These are phyloP conservation scores for Porcisia deanei DNA, from an alignment of 208 protist genomes.

Conservation along the genomic window DNA sequence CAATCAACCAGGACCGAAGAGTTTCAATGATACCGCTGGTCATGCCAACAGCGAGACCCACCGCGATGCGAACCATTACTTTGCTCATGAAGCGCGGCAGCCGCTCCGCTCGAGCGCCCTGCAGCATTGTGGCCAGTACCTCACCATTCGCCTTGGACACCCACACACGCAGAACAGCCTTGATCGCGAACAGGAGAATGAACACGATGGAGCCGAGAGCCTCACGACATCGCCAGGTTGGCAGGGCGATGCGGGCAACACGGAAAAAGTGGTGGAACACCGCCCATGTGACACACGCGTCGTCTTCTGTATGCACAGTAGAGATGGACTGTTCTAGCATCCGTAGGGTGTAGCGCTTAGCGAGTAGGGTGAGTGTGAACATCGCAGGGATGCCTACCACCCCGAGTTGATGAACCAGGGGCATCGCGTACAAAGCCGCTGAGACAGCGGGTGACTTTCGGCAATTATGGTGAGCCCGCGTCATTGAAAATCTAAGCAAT, in stretches of 20 bases:
- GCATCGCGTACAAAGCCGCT: conserved; percentile 11
- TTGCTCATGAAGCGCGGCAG: conserved; percentile 47
- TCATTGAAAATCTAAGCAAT: not conserved
- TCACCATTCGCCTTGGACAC: conserved; percentile 65
- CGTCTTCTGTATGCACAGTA: conserved; percentile 60
- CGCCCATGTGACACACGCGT: conserved; percentile 51
- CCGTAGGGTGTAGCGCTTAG: conserved; percentile 57
- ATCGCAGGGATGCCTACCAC: conserved; percentile 19
- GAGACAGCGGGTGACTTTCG: not conserved
- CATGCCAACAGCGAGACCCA: conserved; percentile 45
- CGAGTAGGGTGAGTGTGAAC: conserved; percentile 26
- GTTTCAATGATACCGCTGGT: conserved; percentile 71
- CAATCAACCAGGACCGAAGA: conserved; percentile 82
- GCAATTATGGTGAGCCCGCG: not conserved
- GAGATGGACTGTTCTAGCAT: conserved; percentile 38
- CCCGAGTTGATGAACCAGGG: conserved; percentile 15
- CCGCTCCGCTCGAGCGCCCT: conserved; percentile 47
- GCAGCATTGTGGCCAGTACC: conserved; percentile 70
- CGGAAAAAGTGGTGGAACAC: conserved; percentile 67
- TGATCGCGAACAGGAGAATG: conserved; percentile 80
- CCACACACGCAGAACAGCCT: conserved; percentile 71
- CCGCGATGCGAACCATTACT: conserved; percentile 47
- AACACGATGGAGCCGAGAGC: conserved; percentile 63
- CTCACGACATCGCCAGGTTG: conserved; percentile 76
- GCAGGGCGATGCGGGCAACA: conserved; percentile 63